These are phyloP conservation scores for Cyberlindnera meyerae DNA, from an alignment of 805 yeast species.

Conservation along the genomic window DNA sequence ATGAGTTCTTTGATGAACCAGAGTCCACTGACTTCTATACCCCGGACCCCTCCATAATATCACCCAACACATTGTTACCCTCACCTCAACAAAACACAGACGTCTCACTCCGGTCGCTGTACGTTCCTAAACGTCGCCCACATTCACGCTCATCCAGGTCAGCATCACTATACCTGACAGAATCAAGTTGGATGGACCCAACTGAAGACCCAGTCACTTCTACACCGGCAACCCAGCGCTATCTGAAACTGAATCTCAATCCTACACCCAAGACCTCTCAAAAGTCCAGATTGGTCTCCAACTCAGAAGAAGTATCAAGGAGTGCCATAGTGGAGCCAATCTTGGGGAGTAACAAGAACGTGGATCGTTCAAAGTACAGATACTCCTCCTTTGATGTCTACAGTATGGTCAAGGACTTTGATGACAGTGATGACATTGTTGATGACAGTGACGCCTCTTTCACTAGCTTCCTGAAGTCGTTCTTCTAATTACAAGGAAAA, in stretches of 20 bases:
- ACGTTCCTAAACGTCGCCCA: constrained; percentile 1
- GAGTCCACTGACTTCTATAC: constrained; percentile 17
- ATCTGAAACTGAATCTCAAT: constrained; percentile 21
- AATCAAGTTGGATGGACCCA: constrained; percentile 53
- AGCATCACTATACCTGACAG: constrained; percentile 33
- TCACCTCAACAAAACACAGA: constrained; percentile 1
- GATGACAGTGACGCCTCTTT: constrained; percentile 14
- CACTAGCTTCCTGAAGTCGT: constrained; percentile 19
- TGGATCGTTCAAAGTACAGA: constrained; percentile 9
- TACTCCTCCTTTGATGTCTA: constrained; percentile 24
- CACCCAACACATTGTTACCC: constrained; percentile 6
- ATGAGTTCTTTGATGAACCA: constrained; percentile 17
- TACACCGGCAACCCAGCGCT: constrained; percentile 22
- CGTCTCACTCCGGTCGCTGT: neutral
- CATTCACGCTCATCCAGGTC: constrained; percentile 17
- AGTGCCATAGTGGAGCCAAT: constrained; percentile 13
- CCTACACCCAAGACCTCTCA: constrained; percentile 14
- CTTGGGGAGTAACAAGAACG: constrained; percentile 4
- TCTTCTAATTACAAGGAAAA: constrained; percentile 9
- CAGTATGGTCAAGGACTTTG: constrained; percentile 16
- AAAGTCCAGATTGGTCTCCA: neutral
- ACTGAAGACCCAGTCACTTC: constrained; percentile 15
- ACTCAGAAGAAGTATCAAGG: constrained; percentile 2
- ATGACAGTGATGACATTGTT: constrained; percentile 3
- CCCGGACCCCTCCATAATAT: constrained; percentile 11